Evolutionary conservation across 164 flowering plant genomes (phyloP).

Genomic region (Tetracentron sinense): DNA sequence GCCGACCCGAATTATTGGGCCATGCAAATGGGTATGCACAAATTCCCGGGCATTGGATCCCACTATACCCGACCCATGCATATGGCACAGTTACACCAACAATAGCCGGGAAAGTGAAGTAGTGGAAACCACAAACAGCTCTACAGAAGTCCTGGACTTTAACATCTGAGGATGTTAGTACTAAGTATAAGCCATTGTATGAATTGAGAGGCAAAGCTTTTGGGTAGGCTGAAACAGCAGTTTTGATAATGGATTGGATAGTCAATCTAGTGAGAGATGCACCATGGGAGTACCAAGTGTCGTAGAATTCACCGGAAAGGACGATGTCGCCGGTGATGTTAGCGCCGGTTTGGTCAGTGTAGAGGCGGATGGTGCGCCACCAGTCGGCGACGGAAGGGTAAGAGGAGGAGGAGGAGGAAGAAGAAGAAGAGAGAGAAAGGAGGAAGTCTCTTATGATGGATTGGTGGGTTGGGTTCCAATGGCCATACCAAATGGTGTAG

Average conservation of each 20-base stretch:
- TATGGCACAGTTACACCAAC: conserved; percentile 57
- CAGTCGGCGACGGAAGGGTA: conserved; percentile 59
- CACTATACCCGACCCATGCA: conserved; percentile 67
- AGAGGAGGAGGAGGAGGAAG: conserved; percentile 21
- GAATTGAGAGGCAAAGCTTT: conserved; percentile 38
- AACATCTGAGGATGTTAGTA: conserved; percentile 57
- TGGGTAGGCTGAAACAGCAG: conserved; percentile 24
- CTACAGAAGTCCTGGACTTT: conserved; percentile 57
- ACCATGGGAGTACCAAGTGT: conserved; percentile 51
- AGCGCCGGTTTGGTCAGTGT: conserved; percentile 66
- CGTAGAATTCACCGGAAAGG: conserved; percentile 43
- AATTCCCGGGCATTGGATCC: conserved; percentile 56
- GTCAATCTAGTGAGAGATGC: conserved; percentile 39
- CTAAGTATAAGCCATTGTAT: conserved; percentile 48
- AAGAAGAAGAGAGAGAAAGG: conserved; percentile 43
- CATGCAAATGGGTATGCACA: conserved; percentile 67
- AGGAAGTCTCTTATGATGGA: conserved; percentile 54
- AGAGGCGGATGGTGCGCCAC: conserved; percentile 63
- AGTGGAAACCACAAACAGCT: conserved; percentile 69
- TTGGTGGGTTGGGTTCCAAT: conserved; percentile 50
- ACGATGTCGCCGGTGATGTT: conserved; percentile 39
- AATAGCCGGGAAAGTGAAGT: conserved; percentile 54
- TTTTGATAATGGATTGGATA: conserved; percentile 45
- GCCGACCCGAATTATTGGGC: conserved; percentile 31
- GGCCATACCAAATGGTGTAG: conserved; percentile 70